These are phyloP conservation scores for Irpex sp. DNA, from an alignment of 1,284 basidiomycete species.

Conservation along the genomic window DNA sequence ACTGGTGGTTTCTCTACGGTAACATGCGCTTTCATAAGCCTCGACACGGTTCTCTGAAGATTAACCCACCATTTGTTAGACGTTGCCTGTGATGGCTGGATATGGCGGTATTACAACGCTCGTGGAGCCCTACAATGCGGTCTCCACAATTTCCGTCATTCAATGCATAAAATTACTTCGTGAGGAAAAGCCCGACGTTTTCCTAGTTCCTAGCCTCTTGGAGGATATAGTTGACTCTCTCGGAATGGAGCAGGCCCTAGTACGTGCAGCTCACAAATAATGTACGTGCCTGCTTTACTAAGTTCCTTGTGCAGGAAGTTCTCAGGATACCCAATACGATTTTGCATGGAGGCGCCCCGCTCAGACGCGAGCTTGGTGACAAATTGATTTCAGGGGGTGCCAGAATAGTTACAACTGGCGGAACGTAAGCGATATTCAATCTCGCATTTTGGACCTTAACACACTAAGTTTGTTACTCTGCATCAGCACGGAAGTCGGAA, in stretches of 20 bases:
- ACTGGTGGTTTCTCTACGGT: no score
- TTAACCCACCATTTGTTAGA: neutral
- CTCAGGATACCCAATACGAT: neutral
- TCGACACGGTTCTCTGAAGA: neutral
- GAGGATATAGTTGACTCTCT: neutral
- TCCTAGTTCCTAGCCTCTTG: neutral
- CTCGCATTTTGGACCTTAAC: neutral
- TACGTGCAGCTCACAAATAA: slow-evolving; percentile 5
- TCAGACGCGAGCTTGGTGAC: slow-evolving; percentile 26
- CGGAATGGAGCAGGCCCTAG: slow-evolving; percentile 18
- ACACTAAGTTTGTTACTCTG: neutral
- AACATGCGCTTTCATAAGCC: no score
- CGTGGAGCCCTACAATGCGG: neutral
- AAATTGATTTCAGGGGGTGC: slow-evolving; percentile 20
- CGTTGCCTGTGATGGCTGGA: slow-evolving; percentile 2
- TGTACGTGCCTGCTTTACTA: neutral
- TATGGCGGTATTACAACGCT: neutral
- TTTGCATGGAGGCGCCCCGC: slow-evolving; percentile 24
- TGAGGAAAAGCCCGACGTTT: slow-evolving; percentile 16
- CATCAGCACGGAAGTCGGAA: neutral
- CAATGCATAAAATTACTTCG: neutral
- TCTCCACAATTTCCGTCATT: neutral
- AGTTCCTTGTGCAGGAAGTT: slow-evolving; percentile 8
- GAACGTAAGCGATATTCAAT: slow-evolving; percentile 16
- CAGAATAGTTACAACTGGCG: slow-evolving; percentile 21